phyloP scores from a whole-genome alignment of 768 basidiomycete genomes.

The Neoboletus subvelutipes region DNA sequence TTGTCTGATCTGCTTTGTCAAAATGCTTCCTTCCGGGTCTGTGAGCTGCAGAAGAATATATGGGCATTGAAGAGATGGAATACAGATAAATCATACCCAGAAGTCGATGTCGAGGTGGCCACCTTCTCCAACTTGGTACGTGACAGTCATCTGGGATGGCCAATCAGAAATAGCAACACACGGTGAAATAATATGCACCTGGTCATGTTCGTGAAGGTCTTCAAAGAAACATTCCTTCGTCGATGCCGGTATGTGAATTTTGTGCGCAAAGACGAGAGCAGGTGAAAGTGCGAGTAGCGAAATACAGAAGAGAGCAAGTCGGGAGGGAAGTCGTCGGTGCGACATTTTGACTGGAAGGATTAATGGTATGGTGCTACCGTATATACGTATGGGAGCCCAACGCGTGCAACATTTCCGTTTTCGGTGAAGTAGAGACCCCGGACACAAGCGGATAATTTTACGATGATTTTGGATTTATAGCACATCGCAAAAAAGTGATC shows the following conservation, averaged over 20 bases:
- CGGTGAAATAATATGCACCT: constrained; percentile 45
- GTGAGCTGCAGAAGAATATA: constrained; percentile 54
- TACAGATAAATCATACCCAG: constrained; percentile 57
- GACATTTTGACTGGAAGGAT: constrained; percentile 31
- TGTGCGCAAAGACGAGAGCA: constrained; percentile 53
- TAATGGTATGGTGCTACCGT: not conserved
- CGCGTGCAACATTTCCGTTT: constrained; percentile 8
- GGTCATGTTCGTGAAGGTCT: constrained; percentile 88
- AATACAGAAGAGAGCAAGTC: constrained; percentile 42
- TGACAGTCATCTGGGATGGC: constrained; percentile 86
- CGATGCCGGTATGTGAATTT: constrained; percentile 72
- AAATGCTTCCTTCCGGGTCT: constrained; percentile 65
- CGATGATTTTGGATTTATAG: constrained; percentile 12
- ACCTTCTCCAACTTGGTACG: constrained; percentile 97
- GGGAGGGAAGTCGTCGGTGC: constrained; percentile 34
- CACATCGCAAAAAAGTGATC: constrained; percentile 20
- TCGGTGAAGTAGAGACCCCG: constrained; percentile 22
- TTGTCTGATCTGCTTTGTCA: constrained; percentile 82
- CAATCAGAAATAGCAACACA: not conserved
- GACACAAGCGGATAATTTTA: constrained; percentile 16
- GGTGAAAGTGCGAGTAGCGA: constrained; percentile 36
- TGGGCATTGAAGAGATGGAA: not conserved
- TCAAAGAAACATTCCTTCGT: constrained; percentile 96
- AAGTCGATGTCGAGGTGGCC: constrained; percentile 98
- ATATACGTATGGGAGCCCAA: too few relatives aligned